These are phyloP conservation scores for Alternaria arbusti DNA, from an alignment of 2,329 filamentous ascomycete genomes.

Conservation along the genomic window DNA sequence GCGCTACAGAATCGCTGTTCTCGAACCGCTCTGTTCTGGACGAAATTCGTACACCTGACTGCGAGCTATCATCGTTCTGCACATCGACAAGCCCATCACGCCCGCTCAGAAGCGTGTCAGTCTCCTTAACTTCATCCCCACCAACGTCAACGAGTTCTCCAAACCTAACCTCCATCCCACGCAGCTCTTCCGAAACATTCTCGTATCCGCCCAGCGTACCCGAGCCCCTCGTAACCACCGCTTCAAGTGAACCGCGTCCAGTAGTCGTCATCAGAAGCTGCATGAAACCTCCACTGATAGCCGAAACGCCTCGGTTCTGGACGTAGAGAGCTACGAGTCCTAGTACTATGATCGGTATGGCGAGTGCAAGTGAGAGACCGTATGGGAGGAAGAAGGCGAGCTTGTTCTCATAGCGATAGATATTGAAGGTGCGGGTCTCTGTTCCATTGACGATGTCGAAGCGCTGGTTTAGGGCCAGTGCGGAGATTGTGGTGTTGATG, in stretches of 20 bases:
- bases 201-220: neutral
- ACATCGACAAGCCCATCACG: neutral
- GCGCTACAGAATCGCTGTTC: neutral
- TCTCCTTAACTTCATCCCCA: neutral
- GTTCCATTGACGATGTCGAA: neutral
- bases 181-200: neutral
- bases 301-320: neutral
- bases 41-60: neutral
- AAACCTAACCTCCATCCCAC: neutral
- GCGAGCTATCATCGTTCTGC: neutral
- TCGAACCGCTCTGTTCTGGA: neutral
- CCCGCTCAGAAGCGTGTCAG: neutral
- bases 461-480: neutral
- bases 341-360: neutral
- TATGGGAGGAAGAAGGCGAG: neutral
- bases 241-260: neutral
- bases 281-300: neutral
- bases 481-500: neutral
- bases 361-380: accelerated
- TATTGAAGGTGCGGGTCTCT: neutral
- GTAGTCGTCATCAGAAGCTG: neutral
- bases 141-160: neutral
- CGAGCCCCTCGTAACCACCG: accelerated
- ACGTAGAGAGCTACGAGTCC: neutral
- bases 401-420: neutral